Percentiles rank a stretch among this genome's conserved stretches.
phyloP scores from a whole-genome alignment of 192 early-diverging fungal species.

The Obelidium mucronatum region DNA sequence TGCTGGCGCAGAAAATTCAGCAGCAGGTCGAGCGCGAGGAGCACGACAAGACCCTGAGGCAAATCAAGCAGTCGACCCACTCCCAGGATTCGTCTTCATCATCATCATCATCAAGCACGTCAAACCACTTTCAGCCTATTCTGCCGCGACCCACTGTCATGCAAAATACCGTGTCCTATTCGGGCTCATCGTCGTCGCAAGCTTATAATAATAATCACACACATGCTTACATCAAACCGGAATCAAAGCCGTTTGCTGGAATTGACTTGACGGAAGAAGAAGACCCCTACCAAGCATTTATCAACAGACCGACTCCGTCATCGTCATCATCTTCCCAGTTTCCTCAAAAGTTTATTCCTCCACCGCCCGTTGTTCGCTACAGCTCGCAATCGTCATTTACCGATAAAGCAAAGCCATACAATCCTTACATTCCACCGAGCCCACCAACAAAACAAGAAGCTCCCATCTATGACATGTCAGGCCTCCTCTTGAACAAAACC shows the following conservation, averaged over 20 bases:
- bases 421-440: not conserved
- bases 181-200: too few species aligned
- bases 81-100: not conserved
- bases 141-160: too few species aligned
- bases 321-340: not conserved
- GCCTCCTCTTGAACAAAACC: not conserved
- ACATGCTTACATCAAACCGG: not conserved
- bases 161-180: too few species aligned
- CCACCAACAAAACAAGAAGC: not conserved
- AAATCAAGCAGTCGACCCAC: not conserved
- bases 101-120: too few species aligned
- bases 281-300: not conserved
- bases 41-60: not conserved
- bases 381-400: not conserved
- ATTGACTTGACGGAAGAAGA: not conserved
- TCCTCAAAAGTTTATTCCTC: constrained; percentile 4
- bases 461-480: constrained; percentile 30
- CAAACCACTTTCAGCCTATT: too few species aligned
- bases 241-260: not conserved
- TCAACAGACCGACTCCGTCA: not conserved
- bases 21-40: not conserved
- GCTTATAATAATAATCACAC: too few species aligned
- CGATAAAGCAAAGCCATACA: not conserved
- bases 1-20: not conserved
- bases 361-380: not conserved